These are phyloP conservation scores for Xerocomus potaroensis DNA, from an alignment of 768 basidiomycete genomes.

Conservation along the genomic window DNA sequence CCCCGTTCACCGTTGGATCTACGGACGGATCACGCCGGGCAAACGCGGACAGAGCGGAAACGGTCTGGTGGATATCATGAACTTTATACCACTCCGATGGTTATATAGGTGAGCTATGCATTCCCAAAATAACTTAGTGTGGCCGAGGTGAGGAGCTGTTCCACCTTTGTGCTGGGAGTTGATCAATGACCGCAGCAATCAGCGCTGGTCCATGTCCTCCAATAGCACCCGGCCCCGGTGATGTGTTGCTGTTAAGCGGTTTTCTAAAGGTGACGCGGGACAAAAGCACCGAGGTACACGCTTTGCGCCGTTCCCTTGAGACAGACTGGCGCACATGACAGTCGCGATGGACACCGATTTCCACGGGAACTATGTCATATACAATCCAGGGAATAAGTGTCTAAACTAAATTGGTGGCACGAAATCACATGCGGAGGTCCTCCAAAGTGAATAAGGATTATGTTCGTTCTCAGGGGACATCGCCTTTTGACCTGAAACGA, in stretches of 20 bases:
- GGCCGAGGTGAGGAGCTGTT: no score
- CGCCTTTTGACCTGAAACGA: not conserved
- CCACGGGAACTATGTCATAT: not conserved
- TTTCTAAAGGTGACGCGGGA: not conserved
- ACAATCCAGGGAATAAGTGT: not conserved
- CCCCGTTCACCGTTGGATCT: no score
- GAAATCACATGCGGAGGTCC: conserved; percentile 1
- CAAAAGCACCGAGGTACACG: not conserved
- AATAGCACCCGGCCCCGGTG: no score
- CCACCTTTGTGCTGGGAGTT: no score
- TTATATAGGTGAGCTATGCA: no score
- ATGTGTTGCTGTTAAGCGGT: not conserved
- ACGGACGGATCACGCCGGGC: no score
- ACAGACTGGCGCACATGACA: conserved; percentile 9
- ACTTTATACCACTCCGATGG: no score
- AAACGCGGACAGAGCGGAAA: no score
- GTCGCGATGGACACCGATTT: not conserved
- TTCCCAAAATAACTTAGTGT: no score
- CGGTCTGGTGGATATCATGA: no score
- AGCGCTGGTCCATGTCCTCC: not conserved
- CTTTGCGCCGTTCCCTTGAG: conserved; percentile 7
- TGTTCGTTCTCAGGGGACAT: not conserved
- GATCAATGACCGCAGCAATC: not conserved
- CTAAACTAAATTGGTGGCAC: not conserved
- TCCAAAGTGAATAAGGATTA: not conserved